Base-by-base conservation (phyloP, 2,329 filamentous ascomycete species). In the Monilinia aucupariae region DNA sequence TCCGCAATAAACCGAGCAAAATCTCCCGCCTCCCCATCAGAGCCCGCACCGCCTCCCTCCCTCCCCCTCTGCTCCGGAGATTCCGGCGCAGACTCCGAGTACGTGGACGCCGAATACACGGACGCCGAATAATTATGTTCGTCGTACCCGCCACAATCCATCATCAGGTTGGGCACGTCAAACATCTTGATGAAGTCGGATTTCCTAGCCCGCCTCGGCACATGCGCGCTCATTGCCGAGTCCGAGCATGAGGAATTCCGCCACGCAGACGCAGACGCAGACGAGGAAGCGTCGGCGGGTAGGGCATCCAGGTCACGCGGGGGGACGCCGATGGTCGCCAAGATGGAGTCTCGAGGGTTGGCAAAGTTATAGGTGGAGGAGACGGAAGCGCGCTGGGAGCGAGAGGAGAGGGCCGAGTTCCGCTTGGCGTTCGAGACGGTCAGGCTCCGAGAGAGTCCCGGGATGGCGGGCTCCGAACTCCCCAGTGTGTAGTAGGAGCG, bases 401-500 rank as follows among this genome's bases (percentile, higher is more conserved):
- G 41, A 6, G 17, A n/a, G 9, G 49, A 34, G 9, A 53, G 10
- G 0, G 30, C 20, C 8, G 59, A 55, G n/a, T 32, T 43, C 10
- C 37, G 27, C 20, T 43, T 54, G 8, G 27, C 37, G 1, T 52
- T 37, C 1, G 4, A 20, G 2, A 53, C 50, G 2, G 45, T 60
- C 12, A 17, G 17, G 7, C 17, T 39, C 20, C 34, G 34, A 5
- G 47, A 32, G 13, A 60, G 2, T n/a, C 45, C 45, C 13, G 58
- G 45, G 5, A 60, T 25, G 2, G 49, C 20, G 13, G 49, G 20
- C n/a, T 54, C 51, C 3, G 8, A 20, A 5, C 37, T 51, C 4
- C 59, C 59, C 3, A 61, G 22, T 10, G 59, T 61, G 4, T 45
- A 61, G 30, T 61, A 61, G 0, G 59, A 54, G 25, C 47, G 45